Conservation (phyloP, 1,284 basidiomycete genomes). For the Schizophyllum amplum region DNA sequence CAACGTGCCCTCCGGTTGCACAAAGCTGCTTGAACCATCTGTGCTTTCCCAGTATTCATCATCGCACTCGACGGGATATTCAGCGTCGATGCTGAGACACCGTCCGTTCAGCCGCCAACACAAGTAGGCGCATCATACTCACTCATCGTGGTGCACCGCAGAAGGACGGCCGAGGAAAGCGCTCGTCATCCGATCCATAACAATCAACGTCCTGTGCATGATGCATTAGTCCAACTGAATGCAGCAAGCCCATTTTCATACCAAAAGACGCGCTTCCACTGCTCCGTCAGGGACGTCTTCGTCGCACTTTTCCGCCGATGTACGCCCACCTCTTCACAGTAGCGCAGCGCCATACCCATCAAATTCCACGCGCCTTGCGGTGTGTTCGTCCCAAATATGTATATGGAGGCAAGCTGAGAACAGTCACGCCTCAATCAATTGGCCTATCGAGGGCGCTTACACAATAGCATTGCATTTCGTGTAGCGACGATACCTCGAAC, state of each 20-base stretch:
- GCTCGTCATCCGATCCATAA: background rate
- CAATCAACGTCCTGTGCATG: constrained; percentile 20
- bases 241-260: constrained; percentile 10
- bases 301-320: background rate
- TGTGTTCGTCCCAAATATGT: background rate
- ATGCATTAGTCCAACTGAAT: background rate
- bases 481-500: background rate
- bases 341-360: background rate
- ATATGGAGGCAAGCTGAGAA: background rate
- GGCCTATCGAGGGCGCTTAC: background rate
- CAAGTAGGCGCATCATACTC: no score
- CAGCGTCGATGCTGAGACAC: constrained; percentile 1
- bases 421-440: background rate
- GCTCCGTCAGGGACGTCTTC: constrained; percentile 41
- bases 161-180: background rate
- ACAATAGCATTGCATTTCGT: background rate
- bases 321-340: background rate
- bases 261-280: constrained; percentile 71
- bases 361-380: background rate
- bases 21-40: constrained; percentile 2
- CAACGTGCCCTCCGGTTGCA: constrained; percentile 2
- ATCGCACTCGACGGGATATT: constrained; percentile 9
- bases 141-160: background rate
- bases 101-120: background rate
- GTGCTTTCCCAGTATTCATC: constrained; percentile 13